These are phyloP conservation scores for Alternaria conjuncta DNA, from an alignment of 2,329 filamentous ascomycete species.

Conservation along the genomic window DNA sequence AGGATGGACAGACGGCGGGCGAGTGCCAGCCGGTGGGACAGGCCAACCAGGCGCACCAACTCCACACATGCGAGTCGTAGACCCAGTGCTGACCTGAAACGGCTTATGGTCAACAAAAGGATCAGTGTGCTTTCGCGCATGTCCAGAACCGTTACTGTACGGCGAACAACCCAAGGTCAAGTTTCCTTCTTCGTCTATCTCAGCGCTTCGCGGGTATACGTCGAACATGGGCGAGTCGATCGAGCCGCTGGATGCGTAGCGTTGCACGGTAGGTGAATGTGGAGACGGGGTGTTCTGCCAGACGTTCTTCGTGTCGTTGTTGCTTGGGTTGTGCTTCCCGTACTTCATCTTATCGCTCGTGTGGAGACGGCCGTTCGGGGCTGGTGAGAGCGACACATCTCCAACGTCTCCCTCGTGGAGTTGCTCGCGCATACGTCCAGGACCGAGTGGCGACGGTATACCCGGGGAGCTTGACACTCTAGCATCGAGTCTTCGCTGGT, in stretches of 20 bases:
- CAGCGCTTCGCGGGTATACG: neutral
- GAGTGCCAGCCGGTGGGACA: neutral
- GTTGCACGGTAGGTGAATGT: neutral
- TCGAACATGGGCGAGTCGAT: neutral
- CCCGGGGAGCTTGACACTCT: neutral
- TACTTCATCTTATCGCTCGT: neutral
- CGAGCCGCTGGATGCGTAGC: neutral
- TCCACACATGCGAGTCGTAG: neutral
- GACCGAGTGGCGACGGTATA: neutral
- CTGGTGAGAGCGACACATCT: neutral
- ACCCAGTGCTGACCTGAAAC: too few species aligned
- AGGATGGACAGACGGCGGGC: neutral
- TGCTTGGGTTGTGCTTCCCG: neutral
- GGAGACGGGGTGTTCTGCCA: neutral
- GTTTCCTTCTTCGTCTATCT: neutral
- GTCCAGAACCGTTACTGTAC: neutral
- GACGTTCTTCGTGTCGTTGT: neutral
- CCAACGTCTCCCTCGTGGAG: neutral
- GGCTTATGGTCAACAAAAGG: slow-evolving; percentile 3
- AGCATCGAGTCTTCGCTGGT: neutral
- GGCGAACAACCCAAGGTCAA: neutral
- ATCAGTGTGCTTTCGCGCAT: slow-evolving; percentile 9
- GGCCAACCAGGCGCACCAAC: neutral
- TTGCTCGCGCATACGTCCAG: neutral
- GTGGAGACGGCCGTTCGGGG: neutral